A percentile compares a stretch with the other conserved stretches of the same genome.
phyloP scores from a whole-genome alignment of 1,284 basidiomycete species.

The Xanthoconium separans region DNA sequence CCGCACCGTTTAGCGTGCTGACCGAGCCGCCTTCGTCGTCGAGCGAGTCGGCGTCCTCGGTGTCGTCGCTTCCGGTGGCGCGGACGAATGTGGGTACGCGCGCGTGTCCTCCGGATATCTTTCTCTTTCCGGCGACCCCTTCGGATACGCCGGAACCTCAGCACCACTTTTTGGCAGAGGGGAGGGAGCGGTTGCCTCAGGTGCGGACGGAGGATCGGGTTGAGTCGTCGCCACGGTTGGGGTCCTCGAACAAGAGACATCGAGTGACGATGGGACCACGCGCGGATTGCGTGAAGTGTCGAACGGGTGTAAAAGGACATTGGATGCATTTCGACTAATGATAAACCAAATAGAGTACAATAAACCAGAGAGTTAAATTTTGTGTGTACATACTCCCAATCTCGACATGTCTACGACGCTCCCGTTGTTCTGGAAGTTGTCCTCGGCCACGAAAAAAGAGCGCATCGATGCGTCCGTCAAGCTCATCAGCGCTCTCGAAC shows the following conservation, averaged over 20 bases:
- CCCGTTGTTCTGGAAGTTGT: constrained; percentile 92
- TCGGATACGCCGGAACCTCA: constrained; percentile 20
- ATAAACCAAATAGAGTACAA: constrained; percentile 23
- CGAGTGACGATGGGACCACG: constrained; percentile 73
- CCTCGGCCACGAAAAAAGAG: constrained; percentile 78
- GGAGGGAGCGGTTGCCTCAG: background rate
- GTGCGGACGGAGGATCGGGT: constrained; percentile 15
- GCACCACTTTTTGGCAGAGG: constrained; percentile 3
- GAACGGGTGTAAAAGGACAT: constrained; percentile 65
- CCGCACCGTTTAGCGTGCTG: constrained; percentile 31
- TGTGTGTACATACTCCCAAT: constrained; percentile 2
- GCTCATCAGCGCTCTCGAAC: constrained; percentile 76
- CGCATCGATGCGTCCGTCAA: constrained; percentile 86
- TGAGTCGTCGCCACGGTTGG: constrained; percentile 22
- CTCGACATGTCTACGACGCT: constrained; percentile 76
- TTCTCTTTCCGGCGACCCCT: constrained; percentile 28
- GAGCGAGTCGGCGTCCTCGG: constrained; percentile 18
- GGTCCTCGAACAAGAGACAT: constrained; percentile 37
- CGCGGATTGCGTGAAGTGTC: constrained; percentile 69
- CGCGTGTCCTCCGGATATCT: constrained; percentile 27
- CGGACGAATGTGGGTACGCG: constrained; percentile 1
- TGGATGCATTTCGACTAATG: constrained; percentile 63
- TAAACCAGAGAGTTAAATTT: constrained; percentile 19
- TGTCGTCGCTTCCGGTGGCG: constrained; percentile 9
- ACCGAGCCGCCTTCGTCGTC: constrained; percentile 26